Conservation (phyloP, 192 early-diverging fungal species). For the Dispira simplex region DNA sequence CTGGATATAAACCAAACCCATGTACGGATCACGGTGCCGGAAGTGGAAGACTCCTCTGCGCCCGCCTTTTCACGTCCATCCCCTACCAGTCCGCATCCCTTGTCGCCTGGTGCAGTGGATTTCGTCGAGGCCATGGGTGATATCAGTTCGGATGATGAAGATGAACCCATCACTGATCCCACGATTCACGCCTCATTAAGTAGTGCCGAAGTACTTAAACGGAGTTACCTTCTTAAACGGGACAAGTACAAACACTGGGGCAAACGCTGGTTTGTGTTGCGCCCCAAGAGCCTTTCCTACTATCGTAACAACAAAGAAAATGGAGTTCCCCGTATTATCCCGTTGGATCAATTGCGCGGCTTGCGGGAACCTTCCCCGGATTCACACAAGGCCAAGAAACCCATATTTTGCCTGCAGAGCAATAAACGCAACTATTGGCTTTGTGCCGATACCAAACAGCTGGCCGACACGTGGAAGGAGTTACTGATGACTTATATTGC, state of each 20-base stretch:
- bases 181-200: neutral
- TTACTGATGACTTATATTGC: neutral
- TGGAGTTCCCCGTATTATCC: conserved; percentile 27
- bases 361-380: conserved; percentile 26
- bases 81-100: too few species aligned
- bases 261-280: conserved; percentile 32
- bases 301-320: conserved; percentile 27
- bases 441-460: neutral
- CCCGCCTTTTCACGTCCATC: too few species aligned
- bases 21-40: too few species aligned
- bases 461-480: neutral
- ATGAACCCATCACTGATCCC: neutral
- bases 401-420: conserved; percentile 24
- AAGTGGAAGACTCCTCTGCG: too few species aligned
- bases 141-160: neutral
- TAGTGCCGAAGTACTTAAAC: conserved; percentile 16
- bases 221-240: conserved; percentile 27
- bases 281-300: conserved; percentile 28
- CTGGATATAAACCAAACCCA: too few species aligned
- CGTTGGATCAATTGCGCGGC: conserved; percentile 20
- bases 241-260: conserved; percentile 31
- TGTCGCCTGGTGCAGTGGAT: too few species aligned
- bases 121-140: too few species aligned
- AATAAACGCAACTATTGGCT: conserved; percentile 30
- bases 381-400: conserved; percentile 24